phyloP scores from a whole-genome alignment of 2,329 filamentous ascomycete genomes.

The Tolypocladium pustulatum region DNA sequence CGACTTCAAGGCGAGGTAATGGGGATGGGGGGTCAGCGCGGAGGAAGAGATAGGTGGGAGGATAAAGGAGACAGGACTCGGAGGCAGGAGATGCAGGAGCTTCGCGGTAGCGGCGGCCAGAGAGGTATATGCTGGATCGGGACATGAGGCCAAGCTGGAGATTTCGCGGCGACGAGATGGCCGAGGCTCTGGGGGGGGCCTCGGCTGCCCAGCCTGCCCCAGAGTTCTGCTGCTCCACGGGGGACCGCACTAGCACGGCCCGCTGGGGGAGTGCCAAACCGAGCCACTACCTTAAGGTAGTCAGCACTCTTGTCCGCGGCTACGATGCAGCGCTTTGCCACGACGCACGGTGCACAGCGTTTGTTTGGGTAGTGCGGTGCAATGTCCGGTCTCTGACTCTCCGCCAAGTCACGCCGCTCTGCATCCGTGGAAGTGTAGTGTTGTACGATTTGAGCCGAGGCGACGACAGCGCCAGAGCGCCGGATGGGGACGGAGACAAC shows the following conservation, averaged over 20 bases:
- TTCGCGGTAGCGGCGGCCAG: background rate
- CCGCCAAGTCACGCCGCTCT: background rate
- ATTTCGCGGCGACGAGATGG: background rate
- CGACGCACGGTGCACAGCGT: no score
- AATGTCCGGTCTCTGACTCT: background rate
- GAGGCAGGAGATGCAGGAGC: background rate
- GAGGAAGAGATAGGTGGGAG: background rate
- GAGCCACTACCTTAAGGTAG: background rate
- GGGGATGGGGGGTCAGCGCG: background rate
- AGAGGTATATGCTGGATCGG: slow-evolving; percentile 4
- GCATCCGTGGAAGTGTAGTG: background rate
- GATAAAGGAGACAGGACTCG: background rate
- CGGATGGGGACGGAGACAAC: background rate
- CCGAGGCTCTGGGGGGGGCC: slow-evolving; percentile 8
- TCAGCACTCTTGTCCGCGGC: background rate
- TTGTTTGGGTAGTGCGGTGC: no score
- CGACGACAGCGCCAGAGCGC: background rate
- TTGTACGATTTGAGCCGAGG: background rate
- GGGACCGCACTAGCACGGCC: background rate
- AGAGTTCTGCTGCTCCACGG: slow-evolving; percentile 3
- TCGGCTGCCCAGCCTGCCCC: slow-evolving; percentile 6
- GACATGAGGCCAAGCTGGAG: slow-evolving; percentile 3
- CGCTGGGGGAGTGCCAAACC: background rate
- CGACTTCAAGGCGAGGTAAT: background rate
- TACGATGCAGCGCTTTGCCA: background rate